These are phyloP conservation scores for Eucalyptus regnans DNA, from an alignment of 345 rosid genomes.

Conservation along the genomic window DNA sequence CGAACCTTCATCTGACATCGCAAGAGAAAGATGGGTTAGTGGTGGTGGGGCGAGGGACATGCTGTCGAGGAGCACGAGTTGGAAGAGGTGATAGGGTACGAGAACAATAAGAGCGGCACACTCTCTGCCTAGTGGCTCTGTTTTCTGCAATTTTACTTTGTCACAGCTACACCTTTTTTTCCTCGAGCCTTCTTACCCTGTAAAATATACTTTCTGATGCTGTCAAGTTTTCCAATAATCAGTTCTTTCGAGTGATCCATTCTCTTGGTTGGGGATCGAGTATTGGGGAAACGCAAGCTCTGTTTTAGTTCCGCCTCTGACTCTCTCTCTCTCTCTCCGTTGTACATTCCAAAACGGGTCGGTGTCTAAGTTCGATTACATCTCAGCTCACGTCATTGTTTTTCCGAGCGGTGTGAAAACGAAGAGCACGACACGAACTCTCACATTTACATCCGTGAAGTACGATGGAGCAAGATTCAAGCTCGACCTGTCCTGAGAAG, in stretches of 20 bases:
- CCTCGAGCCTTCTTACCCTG: background rate
- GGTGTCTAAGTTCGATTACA: background rate
- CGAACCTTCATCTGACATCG: slow-evolving; percentile 9
- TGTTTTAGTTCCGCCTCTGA: background rate
- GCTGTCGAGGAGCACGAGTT: slow-evolving; percentile 25
- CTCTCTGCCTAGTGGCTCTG: background rate
- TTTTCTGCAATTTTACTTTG: background rate
- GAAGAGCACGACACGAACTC: background rate
- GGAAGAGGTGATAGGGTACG: slow-evolving; percentile 18
- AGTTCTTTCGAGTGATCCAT: background rate
- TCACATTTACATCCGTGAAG: background rate
- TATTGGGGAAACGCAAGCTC: background rate
- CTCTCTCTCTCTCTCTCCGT: background rate
- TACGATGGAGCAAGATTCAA: background rate
- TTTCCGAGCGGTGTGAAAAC: background rate
- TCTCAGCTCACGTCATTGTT: too few species aligned
- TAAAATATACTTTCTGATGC: background rate
- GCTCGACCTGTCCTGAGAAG: background rate
- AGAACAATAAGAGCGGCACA: background rate
- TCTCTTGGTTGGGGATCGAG: background rate
- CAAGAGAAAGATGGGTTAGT: slow-evolving; percentile 13
- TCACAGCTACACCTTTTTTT: background rate
- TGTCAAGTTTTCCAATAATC: background rate
- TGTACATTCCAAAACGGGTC: background rate
- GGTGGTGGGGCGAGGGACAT: slow-evolving; percentile 12